Evolutionary conservation across 1,284 basidiomycete genomes (phyloP).

Genomic region (Puccinia sorghi): DNA sequence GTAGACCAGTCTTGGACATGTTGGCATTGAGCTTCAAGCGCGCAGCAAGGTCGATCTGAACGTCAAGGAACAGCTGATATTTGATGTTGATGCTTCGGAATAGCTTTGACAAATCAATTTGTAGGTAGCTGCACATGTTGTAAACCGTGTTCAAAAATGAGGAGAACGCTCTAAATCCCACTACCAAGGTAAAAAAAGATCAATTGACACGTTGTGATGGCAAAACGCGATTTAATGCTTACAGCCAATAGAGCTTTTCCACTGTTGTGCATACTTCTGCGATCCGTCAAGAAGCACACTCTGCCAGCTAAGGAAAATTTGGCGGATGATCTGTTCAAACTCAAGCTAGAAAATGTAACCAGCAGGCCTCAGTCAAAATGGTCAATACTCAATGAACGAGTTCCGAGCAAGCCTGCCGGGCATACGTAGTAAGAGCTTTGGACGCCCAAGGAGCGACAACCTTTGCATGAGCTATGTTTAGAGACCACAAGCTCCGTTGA

Average conservation of each 20-base stretch:
- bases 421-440: conserved; percentile 8
- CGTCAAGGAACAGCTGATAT: conserved; percentile 6
- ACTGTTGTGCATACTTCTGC: not conserved
- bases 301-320: conserved; percentile 16
- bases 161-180: not conserved
- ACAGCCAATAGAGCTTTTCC: not conserved
- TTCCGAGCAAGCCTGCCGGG: not conserved
- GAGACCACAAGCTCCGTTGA: not conserved
- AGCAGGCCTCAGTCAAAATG: not conserved
- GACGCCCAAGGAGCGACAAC: not conserved
- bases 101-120: not conserved
- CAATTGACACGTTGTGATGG: not conserved
- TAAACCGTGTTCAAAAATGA: not conserved
- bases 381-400: no score
- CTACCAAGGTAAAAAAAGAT: not conserved
- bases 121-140: not conserved
- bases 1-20: not conserved
- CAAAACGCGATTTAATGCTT: not conserved
- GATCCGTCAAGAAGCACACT: conserved; percentile 5
- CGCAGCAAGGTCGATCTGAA: not conserved
- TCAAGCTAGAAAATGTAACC: not conserved
- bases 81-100: not conserved
- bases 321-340: conserved; percentile 10
- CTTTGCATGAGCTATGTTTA: not conserved
- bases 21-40: not conserved